These are phyloP conservation scores for Fraxinus baroniana DNA, from an alignment of 305 asterid genomes.

Conservation along the genomic window DNA sequence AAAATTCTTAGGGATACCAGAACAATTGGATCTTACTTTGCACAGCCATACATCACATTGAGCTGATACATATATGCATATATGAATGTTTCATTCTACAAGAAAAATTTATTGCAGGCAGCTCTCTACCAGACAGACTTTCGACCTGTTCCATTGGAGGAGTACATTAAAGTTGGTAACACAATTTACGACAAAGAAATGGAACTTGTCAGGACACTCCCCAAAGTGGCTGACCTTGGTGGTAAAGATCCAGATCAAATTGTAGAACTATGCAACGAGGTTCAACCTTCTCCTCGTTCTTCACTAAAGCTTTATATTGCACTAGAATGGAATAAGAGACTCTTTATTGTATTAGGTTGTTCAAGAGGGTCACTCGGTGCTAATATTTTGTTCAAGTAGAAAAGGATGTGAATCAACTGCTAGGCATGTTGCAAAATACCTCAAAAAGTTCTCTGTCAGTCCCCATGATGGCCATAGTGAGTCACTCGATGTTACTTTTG, in stretches of 20 bases:
- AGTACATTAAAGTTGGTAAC: conserved; percentile 83
- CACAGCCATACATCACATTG: not conserved
- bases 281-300: conserved; percentile 33
- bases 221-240: conserved; percentile 73
- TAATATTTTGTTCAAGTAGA: conserved; percentile 94
- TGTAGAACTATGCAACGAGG: conserved; percentile 97
- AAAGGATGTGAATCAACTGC: conserved; percentile 99
- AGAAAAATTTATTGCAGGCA: conserved; percentile 53
- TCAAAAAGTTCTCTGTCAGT: conserved; percentile 53
- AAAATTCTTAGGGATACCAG: not conserved
- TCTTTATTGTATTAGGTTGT: conserved; percentile 63
- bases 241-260: conserved; percentile 99
- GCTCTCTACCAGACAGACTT: conserved; percentile 94
- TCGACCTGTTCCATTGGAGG: conserved; percentile 98
- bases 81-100: conserved; percentile 13
- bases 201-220: conserved; percentile 72
- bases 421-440: conserved; percentile 82
- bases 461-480: conserved; percentile 48
- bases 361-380: conserved; percentile 98
- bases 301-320: conserved; percentile 15
- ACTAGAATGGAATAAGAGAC: conserved; percentile 21
- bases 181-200: conserved; percentile 76
- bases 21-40: conserved; percentile 12
- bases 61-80: conserved; percentile 9
- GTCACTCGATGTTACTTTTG: conserved; percentile 58